phyloP scores from a whole-genome alignment of 768 basidiomycete genomes.

The Mycena kentingensis region DNA sequence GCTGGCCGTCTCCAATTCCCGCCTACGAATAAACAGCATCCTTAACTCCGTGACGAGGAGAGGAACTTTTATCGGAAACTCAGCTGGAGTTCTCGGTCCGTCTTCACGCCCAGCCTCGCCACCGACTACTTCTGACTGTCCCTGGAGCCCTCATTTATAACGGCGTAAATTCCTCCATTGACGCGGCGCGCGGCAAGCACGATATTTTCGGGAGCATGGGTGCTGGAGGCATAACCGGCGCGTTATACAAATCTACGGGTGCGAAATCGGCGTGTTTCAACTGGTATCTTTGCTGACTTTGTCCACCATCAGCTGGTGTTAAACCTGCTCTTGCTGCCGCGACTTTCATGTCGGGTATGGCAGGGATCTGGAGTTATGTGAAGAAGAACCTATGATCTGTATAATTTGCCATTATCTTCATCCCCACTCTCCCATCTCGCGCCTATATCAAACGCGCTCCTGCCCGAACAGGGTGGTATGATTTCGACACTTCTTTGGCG shows the following conservation, averaged over 20 bases:
- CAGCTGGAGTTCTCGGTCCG: constrained; percentile 95
- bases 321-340: constrained; percentile 88
- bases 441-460: constrained; percentile 34
- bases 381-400: constrained; percentile 81
- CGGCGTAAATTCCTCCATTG: constrained; percentile 92
- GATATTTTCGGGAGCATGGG: constrained; percentile 90
- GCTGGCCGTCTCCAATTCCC: constrained; percentile 80
- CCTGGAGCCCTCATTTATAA: constrained; percentile 90
- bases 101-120: constrained; percentile 35
- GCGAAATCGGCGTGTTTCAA: constrained; percentile 38
- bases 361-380: constrained; percentile 93
- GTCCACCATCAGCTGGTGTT: constrained; percentile 75
- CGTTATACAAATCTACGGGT: constrained; percentile 94
- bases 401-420: constrained; percentile 53
- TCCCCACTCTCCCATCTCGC: constrained; percentile 43
- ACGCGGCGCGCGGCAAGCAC: constrained; percentile 85
- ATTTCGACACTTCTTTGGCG: constrained; percentile 40
- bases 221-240: constrained; percentile 89
- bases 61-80: constrained; percentile 98
- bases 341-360: constrained; percentile 83
- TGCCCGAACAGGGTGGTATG: constrained; percentile 19
- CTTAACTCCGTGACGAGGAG: constrained; percentile 96
- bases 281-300: constrained; percentile 38
- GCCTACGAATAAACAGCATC: constrained; percentile 94
- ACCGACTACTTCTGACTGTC: constrained; percentile 42